A percentile compares a stretch with the other conserved stretches of the same genome.
Evolutionary conservation across 192 early-diverging fungal genomes (phyloP).

Genomic region (Ambispora gerdemannii): DNA sequence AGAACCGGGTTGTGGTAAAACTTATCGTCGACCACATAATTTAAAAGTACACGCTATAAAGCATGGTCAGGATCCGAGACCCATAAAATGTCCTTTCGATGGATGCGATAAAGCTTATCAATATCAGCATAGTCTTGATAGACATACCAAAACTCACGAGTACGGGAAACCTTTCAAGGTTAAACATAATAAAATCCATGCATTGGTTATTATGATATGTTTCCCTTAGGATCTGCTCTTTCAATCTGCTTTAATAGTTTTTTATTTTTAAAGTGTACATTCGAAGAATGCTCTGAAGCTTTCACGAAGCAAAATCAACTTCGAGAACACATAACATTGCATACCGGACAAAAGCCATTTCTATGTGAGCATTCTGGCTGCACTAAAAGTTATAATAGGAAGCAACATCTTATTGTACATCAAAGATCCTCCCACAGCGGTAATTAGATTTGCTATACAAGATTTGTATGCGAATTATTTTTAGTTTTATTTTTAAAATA

Average conservation of each 20-base stretch:
- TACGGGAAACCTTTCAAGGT: neutral
- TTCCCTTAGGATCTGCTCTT: no score
- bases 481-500: neutral
- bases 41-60: neutral
- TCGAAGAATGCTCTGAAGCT: neutral
- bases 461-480: no score
- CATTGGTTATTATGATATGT: neutral
- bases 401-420: neutral
- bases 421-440: neutral
- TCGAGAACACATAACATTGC: constrained; percentile 7
- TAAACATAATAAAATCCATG: neutral
- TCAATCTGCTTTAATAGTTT: neutral
- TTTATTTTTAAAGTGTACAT: constrained; percentile 4
- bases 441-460: no score
- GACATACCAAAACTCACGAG: constrained; percentile 25
- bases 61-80: constrained; percentile 5
- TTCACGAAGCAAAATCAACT: constrained; percentile 18
- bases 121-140: neutral
- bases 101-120: constrained; percentile 16
- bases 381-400: neutral
- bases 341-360: constrained; percentile 9
- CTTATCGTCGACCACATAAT: constrained; percentile 13
- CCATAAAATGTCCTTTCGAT: constrained; percentile 7
- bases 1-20: constrained; percentile 9
- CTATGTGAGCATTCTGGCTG: constrained; percentile 13